Evolutionary conservation across 2,329 filamentous ascomycete genomes (phyloP).

Genomic region (Herpotrichia juniperi): DNA sequence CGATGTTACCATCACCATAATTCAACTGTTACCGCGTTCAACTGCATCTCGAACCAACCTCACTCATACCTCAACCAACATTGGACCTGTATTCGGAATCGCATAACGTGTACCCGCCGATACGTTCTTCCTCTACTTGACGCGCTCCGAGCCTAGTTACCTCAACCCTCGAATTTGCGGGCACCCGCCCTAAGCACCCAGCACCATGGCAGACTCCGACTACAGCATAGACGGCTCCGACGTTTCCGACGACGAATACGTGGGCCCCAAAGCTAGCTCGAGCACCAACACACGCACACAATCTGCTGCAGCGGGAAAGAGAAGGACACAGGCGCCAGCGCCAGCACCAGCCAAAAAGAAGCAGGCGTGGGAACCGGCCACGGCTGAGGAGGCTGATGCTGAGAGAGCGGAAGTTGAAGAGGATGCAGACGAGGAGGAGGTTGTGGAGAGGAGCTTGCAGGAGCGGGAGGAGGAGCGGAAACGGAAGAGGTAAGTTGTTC

Average conservation of each 20-base stretch:
- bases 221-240: conserved; percentile 71
- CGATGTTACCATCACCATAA: background rate
- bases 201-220: conserved; percentile 72
- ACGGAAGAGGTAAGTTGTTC: conserved; percentile 64
- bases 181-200: conserved; percentile 4
- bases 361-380: conserved; percentile 54
- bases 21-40: background rate
- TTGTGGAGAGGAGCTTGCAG: conserved; percentile 73
- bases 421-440: conserved; percentile 75
- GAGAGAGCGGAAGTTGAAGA: conserved; percentile 67
- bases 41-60: background rate
- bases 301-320: conserved; percentile 26
- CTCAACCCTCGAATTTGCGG: background rate
- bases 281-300: conserved; percentile 31
- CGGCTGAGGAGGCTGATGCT: conserved; percentile 55
- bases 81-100: background rate
- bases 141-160: background rate
- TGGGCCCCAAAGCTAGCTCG: conserved; percentile 45
- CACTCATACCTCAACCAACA: background rate
- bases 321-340: conserved; percentile 20
- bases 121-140: background rate
- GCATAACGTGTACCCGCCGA: too few species aligned
- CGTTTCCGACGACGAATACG: conserved; percentile 68
- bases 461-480: conserved; percentile 82
- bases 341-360: conserved; percentile 43